phyloP scores from a whole-genome alignment of 148 eudicot species.

The Oxyria digyna region DNA sequence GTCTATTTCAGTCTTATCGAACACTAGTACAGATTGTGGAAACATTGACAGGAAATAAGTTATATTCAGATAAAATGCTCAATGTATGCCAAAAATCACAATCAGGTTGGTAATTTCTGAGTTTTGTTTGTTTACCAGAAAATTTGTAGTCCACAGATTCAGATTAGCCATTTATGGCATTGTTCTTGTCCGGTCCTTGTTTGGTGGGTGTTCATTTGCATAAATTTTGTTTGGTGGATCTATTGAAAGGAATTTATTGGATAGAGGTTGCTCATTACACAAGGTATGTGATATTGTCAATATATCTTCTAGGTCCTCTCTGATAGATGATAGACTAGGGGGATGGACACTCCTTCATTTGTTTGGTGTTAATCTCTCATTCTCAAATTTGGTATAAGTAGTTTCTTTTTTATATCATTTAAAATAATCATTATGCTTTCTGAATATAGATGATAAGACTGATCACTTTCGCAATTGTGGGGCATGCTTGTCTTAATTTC shows the following conservation, averaged over 20 bases:
- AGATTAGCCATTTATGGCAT: neutral
- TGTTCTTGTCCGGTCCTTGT: slow-evolving; percentile 58
- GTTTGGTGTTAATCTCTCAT: neutral
- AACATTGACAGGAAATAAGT: slow-evolving; percentile 47
- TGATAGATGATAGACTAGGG: neutral
- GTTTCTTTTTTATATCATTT: neutral
- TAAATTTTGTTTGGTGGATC: slow-evolving; percentile 67
- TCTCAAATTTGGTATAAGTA: neutral
- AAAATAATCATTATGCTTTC: neutral
- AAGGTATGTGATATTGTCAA: slow-evolving; percentile 36
- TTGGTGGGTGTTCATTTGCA: slow-evolving; percentile 85
- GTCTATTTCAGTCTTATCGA: no score
- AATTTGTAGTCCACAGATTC: neutral
- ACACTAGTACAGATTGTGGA: slow-evolving; percentile 93
- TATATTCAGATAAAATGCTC: slow-evolving; percentile 66
- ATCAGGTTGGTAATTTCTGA: slow-evolving; percentile 41
- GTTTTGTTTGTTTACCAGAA: neutral
- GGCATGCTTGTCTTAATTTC: slow-evolving; percentile 83
- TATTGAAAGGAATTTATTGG: slow-evolving; percentile 24
- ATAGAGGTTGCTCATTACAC: slow-evolving; percentile 79
- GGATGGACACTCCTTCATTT: neutral
- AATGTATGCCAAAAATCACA: slow-evolving; percentile 91
- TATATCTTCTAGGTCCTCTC: neutral
- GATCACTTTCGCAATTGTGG: slow-evolving; percentile 73
- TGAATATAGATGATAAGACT: slow-evolving; percentile 65